Percentiles rank a stretch among this genome's conserved stretches.
Conservation (phyloP, 2,329 filamentous ascomycete genomes). For the Niveomyces coronatus region DNA sequence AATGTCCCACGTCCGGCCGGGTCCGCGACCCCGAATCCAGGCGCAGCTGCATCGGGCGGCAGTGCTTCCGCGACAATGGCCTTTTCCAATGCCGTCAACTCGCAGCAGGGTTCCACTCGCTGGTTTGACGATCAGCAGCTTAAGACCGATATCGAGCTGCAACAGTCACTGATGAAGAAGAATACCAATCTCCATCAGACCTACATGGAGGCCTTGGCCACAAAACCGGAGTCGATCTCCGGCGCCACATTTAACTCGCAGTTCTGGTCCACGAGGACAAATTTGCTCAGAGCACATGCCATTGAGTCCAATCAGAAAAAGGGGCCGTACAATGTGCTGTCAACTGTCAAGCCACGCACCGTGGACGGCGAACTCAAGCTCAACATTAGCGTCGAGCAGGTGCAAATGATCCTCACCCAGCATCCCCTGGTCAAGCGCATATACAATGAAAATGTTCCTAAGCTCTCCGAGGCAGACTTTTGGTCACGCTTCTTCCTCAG, state of each 20-base stretch:
- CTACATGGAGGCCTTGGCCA: conserved; percentile 73
- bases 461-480: conserved; percentile 68
- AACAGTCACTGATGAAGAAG: conserved; percentile 79
- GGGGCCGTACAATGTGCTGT: conserved; percentile 88
- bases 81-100: conserved; percentile 59
- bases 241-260: conserved; percentile 76
- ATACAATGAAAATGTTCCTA: conserved; percentile 88
- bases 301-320: conserved; percentile 80
- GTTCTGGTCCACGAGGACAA: conserved; percentile 87
- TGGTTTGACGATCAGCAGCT: conserved; percentile 77
- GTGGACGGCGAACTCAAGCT: conserved; percentile 67
- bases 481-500: conserved; percentile 94
- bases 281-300: conserved; percentile 78
- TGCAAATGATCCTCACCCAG: conserved; percentile 85
- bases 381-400: conserved; percentile 82
- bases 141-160: conserved; percentile 67
- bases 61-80: conserved; percentile 61
- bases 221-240: conserved; percentile 76
- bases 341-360: conserved; percentile 57
- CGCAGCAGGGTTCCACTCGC: conserved; percentile 43
- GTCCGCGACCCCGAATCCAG: conserved; percentile 18
- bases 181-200: conserved; percentile 68
- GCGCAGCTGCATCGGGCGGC: conserved; percentile 19
- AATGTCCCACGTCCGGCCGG: conserved; percentile 37
- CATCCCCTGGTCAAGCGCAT: conserved; percentile 83